These are phyloP conservation scores for Colletotrichum musae DNA, from an alignment of 2,329 filamentous ascomycete species.

Conservation along the genomic window DNA sequence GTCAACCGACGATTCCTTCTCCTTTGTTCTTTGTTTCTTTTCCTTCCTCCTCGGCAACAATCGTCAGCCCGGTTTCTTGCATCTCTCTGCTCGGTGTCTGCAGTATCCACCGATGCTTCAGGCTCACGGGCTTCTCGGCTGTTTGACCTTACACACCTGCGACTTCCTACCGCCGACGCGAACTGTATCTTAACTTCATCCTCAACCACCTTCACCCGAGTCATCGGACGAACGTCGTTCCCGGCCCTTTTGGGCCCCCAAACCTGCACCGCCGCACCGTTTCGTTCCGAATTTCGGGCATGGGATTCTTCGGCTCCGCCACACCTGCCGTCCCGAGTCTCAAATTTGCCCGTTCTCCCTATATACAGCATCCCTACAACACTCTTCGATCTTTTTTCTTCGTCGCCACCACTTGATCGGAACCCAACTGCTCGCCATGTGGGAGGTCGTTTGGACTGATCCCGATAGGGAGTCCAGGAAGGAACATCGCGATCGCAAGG, in stretches of 20 bases:
- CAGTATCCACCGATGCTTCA: conserved; percentile 2
- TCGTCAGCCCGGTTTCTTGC: conserved; percentile 12
- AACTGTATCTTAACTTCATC: conserved; percentile 35
- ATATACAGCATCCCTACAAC: conserved; percentile 15
- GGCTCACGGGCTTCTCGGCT: conserved; percentile 15
- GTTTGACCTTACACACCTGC: conserved; percentile 27
- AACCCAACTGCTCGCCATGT: conserved; percentile 59
- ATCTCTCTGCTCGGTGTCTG: conserved; percentile 24
- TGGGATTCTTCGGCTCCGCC: conserved; percentile 11
- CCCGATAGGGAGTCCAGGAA: conserved; percentile 67
- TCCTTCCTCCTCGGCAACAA: background rate
- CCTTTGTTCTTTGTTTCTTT: background rate
- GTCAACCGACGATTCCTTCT: conserved; percentile 8
- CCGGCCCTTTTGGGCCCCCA: background rate
- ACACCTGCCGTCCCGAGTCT: conserved; percentile 1
- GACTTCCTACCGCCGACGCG: conserved; percentile 18
- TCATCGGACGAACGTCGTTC: conserved; percentile 5
- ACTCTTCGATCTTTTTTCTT: background rate
- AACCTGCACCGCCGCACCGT: background rate
- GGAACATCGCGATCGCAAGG: conserved; percentile 66
- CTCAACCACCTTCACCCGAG: conserved; percentile 16
- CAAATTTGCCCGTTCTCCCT: background rate
- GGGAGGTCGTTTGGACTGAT: conserved; percentile 72
- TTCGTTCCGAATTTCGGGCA: conserved; percentile 19
- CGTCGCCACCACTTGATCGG: background rate